Evolutionary conservation across 495 filamentous ascomycete species (phyloP).

Genomic region (Parmelia sp.): DNA sequence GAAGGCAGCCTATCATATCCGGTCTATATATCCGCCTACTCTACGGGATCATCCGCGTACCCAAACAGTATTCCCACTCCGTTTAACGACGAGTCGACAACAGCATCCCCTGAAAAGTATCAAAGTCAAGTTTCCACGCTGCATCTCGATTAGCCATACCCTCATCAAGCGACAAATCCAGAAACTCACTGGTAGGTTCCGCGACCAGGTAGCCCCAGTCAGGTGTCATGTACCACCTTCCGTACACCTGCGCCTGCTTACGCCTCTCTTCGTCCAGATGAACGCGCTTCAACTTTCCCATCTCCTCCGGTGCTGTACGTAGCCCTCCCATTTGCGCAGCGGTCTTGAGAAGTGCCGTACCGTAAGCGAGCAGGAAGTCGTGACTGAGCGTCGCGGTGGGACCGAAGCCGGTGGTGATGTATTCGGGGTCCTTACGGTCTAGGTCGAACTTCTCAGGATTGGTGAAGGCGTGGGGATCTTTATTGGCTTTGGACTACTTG

Average conservation of each 20-base stretch:
- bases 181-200: conserved; percentile 8
- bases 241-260: not conserved
- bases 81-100: not conserved
- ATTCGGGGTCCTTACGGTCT: conserved; percentile 44
- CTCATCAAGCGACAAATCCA: not conserved
- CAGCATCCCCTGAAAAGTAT: not conserved
- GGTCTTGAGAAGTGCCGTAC: not conserved
- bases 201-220: conserved; percentile 13
- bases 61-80: no score
- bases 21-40: no score
- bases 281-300: conserved; percentile 12
- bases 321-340: conserved; percentile 10
- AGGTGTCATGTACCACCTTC: conserved; percentile 12
- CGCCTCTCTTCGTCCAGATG: not conserved
- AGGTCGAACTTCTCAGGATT: conserved; percentile 47
- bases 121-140: conserved; percentile 3
- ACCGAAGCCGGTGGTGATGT: conserved; percentile 48
- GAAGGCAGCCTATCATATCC: no score
- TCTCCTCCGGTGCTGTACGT: conserved; percentile 9
- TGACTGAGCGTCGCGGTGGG: conserved; percentile 24
- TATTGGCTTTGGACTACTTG: conserved; percentile 14
- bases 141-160: not conserved
- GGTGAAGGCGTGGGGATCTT: conserved; percentile 38
- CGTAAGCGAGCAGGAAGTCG: conserved; percentile 9
- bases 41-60: no score